These are phyloP conservation scores for Clonostachys sp. DNA, from an alignment of 2,329 filamentous ascomycete genomes.

Conservation along the genomic window DNA sequence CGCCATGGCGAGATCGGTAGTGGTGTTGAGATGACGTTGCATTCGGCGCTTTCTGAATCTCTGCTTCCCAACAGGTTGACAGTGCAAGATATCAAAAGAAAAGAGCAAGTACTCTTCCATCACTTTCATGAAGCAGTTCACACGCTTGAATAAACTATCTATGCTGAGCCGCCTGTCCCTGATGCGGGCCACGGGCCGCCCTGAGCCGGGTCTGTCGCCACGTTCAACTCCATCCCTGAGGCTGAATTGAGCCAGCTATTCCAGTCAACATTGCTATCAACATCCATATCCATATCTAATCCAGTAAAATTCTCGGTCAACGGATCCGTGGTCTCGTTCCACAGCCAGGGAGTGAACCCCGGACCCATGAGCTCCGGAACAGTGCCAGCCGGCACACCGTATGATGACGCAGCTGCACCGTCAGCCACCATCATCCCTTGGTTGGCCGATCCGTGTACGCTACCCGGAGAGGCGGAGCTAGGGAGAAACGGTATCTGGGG, in stretches of 20 bases:
- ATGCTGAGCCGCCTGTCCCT: too few species aligned
- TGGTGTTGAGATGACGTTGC: too few species aligned
- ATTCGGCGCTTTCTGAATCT: too few species aligned
- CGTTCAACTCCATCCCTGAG: conserved; percentile 15
- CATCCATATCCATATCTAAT: conserved; percentile 18
- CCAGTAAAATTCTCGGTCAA: conserved; percentile 13
- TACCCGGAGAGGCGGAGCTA: not conserved
- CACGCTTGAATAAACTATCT: too few species aligned
- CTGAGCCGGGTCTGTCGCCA: too few species aligned
- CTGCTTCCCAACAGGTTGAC: too few species aligned
- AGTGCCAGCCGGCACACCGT: not conserved
- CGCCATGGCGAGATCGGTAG: too few species aligned
- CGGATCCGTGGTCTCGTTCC: conserved; percentile 18
- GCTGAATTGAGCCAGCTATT: conserved; percentile 26
- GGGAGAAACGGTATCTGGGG: too few species aligned
- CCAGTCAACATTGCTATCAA: conserved; percentile 25
- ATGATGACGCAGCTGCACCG: not conserved
- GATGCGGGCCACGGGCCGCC: too few species aligned
- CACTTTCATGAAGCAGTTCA: too few species aligned
- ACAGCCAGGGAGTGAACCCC: conserved; percentile 22
- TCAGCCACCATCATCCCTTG: not conserved
- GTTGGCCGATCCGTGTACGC: not conserved
- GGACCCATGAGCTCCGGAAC: conserved; percentile 1
- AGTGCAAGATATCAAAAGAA: too few species aligned
- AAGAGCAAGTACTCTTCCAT: too few species aligned